Evolutionary conservation across 2,329 filamentous ascomycete species (phyloP).

Genomic region (Nothophaeocryptopus gaeumannii): DNA sequence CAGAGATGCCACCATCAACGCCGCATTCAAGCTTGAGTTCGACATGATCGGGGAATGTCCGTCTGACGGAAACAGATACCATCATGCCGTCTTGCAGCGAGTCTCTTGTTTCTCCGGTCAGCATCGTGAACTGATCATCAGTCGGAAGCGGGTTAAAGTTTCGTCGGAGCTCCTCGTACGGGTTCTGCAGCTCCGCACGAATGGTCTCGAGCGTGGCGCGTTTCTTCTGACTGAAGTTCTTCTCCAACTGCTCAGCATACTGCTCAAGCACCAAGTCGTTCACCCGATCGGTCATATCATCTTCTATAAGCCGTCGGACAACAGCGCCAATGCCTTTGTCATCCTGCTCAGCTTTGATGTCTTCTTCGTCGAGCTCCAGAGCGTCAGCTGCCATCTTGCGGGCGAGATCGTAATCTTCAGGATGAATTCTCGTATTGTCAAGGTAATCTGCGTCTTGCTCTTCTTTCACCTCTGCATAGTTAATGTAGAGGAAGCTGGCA

Average conservation of each 20-base stretch:
- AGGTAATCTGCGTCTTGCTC: constrained; percentile 77
- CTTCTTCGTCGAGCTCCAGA: constrained; percentile 92
- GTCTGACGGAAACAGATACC: constrained; percentile 80
- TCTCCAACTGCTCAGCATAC: constrained; percentile 92
- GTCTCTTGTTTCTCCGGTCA: constrained; percentile 87
- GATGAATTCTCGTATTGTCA: constrained; percentile 95
- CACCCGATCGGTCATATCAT: constrained; percentile 89
- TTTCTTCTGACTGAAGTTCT: constrained; percentile 90
- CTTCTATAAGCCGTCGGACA: constrained; percentile 89
- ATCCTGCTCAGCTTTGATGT: constrained; percentile 90
- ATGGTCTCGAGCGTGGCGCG: constrained; percentile 95
- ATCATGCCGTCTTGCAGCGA: constrained; percentile 88
- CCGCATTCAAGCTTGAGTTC: constrained; percentile 93
- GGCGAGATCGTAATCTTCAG: constrained; percentile 96
- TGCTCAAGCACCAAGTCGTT: constrained; percentile 95
- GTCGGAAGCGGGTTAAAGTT: constrained; percentile 68
- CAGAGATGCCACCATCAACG: constrained; percentile 82
- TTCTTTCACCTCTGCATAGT: constrained; percentile 58
- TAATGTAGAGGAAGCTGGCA: constrained; percentile 89
- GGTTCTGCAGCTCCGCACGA: constrained; percentile 83
- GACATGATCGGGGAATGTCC: constrained; percentile 88
- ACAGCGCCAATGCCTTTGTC: constrained; percentile 87
- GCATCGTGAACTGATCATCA: constrained; percentile 90
- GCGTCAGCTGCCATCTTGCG: constrained; percentile 98
- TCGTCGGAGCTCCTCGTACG: constrained; percentile 89